phyloP scores from a whole-genome alignment of 768 basidiomycete species.

The Melanogaster broomeanus region DNA sequence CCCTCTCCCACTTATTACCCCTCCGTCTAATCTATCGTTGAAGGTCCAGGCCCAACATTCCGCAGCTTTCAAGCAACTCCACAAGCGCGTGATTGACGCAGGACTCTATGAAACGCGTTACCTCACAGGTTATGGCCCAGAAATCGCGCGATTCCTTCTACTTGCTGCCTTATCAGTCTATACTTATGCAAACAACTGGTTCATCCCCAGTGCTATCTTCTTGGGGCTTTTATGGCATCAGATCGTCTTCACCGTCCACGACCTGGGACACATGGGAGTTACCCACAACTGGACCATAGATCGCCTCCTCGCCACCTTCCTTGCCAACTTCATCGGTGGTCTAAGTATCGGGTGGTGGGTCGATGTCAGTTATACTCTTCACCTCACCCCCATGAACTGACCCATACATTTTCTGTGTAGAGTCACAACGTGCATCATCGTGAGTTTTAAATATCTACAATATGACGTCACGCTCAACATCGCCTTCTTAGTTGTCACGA shows the following conservation, averaged over 20 bases:
- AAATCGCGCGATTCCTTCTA: slow-evolving; percentile 74
- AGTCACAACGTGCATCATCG: slow-evolving; percentile 97
- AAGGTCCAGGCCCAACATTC: slow-evolving; percentile 67
- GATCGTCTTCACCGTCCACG: slow-evolving; percentile 88
- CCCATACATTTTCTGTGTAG: slow-evolving; percentile 36
- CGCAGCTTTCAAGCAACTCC: slow-evolving; percentile 77
- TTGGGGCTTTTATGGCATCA: slow-evolving; percentile 96
- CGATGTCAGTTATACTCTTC: slow-evolving; percentile 62
- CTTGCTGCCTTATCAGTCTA: slow-evolving; percentile 61
- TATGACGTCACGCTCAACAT: slow-evolving; percentile 3
- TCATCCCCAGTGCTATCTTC: slow-evolving; percentile 71
- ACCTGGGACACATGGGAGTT: slow-evolving; percentile 93
- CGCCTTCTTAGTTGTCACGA: slow-evolving; percentile 77
- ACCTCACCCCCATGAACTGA: slow-evolving; percentile 1
- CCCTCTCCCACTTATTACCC: slow-evolving; percentile 49
- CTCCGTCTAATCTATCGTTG: slow-evolving; percentile 54
- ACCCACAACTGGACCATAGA: slow-evolving; percentile 86
- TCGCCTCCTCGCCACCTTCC: slow-evolving; percentile 71
- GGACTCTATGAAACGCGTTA: slow-evolving; percentile 87
- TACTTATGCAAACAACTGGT: slow-evolving; percentile 65
- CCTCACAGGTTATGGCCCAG: slow-evolving; percentile 86
- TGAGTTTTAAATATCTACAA: slow-evolving; percentile 43
- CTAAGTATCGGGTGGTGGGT: slow-evolving; percentile 99
- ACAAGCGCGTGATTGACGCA: slow-evolving; percentile 68
- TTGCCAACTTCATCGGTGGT: slow-evolving; percentile 90